A percentile compares a stretch with the other conserved stretches of the same genome.
Evolutionary conservation across 768 basidiomycete genomes (phyloP).

Genomic region (Clavulina sp.): DNA sequence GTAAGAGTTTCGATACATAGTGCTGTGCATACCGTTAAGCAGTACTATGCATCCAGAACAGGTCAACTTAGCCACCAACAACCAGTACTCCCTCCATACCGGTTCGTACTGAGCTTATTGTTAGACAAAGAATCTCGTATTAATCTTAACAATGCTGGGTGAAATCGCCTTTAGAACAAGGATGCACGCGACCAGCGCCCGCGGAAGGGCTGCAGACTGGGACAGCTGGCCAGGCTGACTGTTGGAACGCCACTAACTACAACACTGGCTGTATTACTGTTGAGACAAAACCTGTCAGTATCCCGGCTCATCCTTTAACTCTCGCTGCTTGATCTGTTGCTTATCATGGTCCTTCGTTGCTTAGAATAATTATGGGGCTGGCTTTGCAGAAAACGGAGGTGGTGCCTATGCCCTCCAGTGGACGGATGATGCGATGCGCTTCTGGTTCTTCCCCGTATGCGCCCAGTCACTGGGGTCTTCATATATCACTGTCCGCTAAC

Average conservation of each 20-base stretch:
- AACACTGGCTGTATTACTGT: constrained; percentile 3
- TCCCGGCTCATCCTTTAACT: no score
- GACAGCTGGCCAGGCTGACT: background rate
- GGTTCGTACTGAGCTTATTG: background rate
- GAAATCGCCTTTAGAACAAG: no score
- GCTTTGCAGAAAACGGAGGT: constrained; percentile 1
- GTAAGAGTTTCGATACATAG: background rate
- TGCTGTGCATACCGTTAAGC: background rate
- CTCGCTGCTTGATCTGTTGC: no score
- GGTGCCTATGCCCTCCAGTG: background rate
- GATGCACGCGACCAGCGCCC: background rate
- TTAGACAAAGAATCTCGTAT: no score
- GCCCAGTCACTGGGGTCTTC: background rate
- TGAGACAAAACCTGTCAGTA: background rate
- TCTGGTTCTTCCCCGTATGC: constrained; percentile 3
- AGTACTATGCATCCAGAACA: background rate
- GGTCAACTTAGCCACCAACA: background rate
- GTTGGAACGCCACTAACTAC: constrained; percentile 4
- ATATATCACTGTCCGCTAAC: background rate
- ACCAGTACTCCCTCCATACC: background rate
- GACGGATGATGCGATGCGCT: background rate
- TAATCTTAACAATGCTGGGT: no score
- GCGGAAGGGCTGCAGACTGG: background rate
- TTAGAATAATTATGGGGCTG: constrained; percentile 3
- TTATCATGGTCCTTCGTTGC: no score